Evolutionary conservation across 1,284 basidiomycete genomes (phyloP).

Genomic region (Sphagnurus paluster): DNA sequence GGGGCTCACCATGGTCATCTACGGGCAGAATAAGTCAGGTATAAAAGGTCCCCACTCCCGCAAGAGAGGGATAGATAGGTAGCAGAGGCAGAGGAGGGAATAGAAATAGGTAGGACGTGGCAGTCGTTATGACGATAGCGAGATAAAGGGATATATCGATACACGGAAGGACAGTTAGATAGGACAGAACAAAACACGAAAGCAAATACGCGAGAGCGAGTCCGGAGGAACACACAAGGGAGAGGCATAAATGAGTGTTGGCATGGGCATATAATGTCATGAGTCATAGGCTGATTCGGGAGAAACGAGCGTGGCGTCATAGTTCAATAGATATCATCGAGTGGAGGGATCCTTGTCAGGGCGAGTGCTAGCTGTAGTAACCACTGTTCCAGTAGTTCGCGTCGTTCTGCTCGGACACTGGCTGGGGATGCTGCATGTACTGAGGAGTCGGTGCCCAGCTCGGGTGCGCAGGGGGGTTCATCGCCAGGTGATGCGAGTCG

Average conservation of each 20-base stretch:
- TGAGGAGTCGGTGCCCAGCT: constrained; percentile 11
- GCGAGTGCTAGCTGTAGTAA: constrained; percentile 6
- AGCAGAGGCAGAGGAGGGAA: constrained; percentile 5
- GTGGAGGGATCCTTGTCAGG: neutral
- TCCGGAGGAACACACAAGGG: neutral
- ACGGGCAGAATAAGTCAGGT: constrained; percentile 11
- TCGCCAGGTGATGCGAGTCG: constrained; percentile 3
- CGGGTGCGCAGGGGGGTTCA: constrained; percentile 4
- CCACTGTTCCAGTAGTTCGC: constrained; percentile 14
- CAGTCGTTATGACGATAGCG: constrained; percentile 6
- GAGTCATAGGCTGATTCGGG: neutral
- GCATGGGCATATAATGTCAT: neutral
- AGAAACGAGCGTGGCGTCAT: neutral
- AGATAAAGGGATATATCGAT: neutral
- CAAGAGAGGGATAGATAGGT: constrained; percentile 1
- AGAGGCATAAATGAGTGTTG: neutral
- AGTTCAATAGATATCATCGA: neutral
- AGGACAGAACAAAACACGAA: neutral
- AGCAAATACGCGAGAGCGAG: neutral
- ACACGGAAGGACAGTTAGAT: neutral
- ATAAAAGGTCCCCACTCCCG: constrained; percentile 10
- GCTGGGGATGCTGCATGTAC: constrained; percentile 11
- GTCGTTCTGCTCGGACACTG: constrained; percentile 4
- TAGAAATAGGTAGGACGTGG: constrained; percentile 13
- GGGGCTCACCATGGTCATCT: constrained; percentile 1